Conservation (phyloP, 2,329 filamentous ascomycete genomes). For the Fusarium pseudoanthophilum region DNA sequence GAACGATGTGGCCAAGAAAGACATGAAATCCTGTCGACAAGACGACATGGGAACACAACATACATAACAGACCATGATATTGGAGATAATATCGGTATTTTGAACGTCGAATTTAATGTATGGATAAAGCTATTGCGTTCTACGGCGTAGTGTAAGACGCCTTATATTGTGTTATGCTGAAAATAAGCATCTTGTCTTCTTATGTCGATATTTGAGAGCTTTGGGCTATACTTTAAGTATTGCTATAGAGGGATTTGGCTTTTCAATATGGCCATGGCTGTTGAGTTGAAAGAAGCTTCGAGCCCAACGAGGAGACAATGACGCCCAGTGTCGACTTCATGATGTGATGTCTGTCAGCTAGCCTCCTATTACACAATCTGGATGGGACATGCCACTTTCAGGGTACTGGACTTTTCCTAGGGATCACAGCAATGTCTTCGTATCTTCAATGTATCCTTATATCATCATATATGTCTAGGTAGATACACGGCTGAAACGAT, state of each 20-base stretch:
- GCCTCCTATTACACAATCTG: neutral
- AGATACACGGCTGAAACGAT: neutral
- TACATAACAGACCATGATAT: too few relatives aligned
- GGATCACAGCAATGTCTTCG: neutral
- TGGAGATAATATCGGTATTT: neutral
- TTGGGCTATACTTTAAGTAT: neutral
- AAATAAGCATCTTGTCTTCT: neutral
- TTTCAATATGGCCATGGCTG: neutral
- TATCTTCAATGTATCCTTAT: slow-evolving; percentile 1
- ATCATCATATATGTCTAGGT: neutral
- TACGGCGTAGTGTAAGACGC: neutral
- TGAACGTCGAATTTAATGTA: neutral
- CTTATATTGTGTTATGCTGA: neutral
- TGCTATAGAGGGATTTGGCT: neutral
- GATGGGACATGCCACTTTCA: neutral
- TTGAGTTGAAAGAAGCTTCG: neutral
- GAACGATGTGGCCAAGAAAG: neutral
- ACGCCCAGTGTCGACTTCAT: neutral
- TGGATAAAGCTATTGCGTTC: neutral
- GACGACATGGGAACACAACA: neutral
- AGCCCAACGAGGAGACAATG: neutral
- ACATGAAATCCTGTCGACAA: neutral
- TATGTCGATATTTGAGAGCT: neutral
- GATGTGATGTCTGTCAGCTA: neutral
- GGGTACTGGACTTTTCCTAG: too few relatives aligned